Evolutionary conservation across 2,329 filamentous ascomycete species (phyloP).

Genomic region (Cadophora luteo-olivacea): DNA sequence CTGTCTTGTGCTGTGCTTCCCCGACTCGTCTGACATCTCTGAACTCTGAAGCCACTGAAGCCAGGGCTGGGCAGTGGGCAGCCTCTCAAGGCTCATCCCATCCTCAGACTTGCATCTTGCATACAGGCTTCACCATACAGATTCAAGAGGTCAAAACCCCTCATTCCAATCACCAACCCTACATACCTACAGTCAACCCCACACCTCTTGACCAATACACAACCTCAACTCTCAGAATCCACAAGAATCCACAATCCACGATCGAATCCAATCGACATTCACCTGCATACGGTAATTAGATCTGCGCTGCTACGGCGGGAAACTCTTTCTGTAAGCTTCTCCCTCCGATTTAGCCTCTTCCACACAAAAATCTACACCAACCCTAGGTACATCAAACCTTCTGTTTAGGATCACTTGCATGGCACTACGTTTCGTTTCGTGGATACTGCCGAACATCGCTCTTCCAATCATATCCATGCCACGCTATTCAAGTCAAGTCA

Average conservation of each 20-base stretch:
- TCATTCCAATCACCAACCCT: neutral
- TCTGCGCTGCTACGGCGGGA: slow-evolving; percentile 9
- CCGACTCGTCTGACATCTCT: slow-evolving; percentile 17
- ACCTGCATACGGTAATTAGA: neutral
- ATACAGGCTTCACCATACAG: neutral
- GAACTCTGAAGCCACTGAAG: neutral
- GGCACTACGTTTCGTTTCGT: slow-evolving; percentile 9
- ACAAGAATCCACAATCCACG: neutral
- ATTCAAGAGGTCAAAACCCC: neutral
- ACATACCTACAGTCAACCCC: neutral
- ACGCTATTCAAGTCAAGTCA: neutral
- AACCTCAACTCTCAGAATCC: neutral
- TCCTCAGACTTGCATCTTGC: slow-evolving; percentile 7
- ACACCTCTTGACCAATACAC: neutral
- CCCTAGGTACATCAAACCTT: neutral
- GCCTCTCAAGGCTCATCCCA: slow-evolving; percentile 3
- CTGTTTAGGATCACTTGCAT: slow-evolving; percentile 17
- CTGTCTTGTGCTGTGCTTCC: neutral
- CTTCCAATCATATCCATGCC: neutral
- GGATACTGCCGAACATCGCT: slow-evolving; percentile 11
- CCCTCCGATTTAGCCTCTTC: neutral
- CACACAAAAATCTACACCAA: neutral
- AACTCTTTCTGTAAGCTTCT: slow-evolving; percentile 3
- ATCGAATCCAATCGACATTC: neutral
- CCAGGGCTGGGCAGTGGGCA: neutral